A percentile compares a stretch with the other conserved stretches of the same genome.
Conservation (phyloP, 192 early-diverging fungal genomes). For the Linnemannia elongata region DNA sequence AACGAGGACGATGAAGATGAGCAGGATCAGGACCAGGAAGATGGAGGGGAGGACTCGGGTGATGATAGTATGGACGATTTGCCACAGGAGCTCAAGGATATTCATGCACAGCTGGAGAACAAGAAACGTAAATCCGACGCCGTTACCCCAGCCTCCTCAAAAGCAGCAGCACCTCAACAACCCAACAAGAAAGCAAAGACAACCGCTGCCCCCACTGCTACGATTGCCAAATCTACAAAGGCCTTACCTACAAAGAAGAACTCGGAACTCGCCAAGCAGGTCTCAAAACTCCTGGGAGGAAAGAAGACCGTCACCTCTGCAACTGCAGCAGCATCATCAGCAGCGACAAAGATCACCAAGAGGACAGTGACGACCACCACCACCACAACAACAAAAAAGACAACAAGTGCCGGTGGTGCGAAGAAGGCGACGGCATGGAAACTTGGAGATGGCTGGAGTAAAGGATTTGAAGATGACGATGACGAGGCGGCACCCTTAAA, state of each 20-base stretch:
- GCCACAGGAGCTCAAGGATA: slow-evolving; percentile 41
- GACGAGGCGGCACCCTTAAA: background rate
- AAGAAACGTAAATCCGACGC: slow-evolving; percentile 25
- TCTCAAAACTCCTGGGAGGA: slow-evolving; percentile 23
- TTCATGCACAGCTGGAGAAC: slow-evolving; percentile 26
- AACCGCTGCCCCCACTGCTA: background rate
- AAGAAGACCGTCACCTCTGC: background rate
- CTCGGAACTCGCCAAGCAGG: slow-evolving; percentile 10
- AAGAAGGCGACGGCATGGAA: slow-evolving; percentile 7
- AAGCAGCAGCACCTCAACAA: background rate
- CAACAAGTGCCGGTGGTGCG: background rate
- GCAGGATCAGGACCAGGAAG: background rate
- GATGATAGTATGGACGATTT: slow-evolving; percentile 55
- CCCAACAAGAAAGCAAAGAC: slow-evolving; percentile 29
- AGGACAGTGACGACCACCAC: background rate
- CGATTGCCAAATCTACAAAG: background rate
- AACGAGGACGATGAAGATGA: slow-evolving; percentile 10
- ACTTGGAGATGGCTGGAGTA: slow-evolving; percentile 28
- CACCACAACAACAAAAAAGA: slow-evolving; percentile 18
- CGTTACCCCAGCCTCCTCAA: background rate
- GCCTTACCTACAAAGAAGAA: background rate
- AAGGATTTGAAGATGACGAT: slow-evolving; percentile 24
- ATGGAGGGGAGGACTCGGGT: slow-evolving; percentile 24
- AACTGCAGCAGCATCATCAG: background rate
- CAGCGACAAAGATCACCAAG: background rate